These are phyloP conservation scores for Primulina tabacum DNA, from an alignment of 257 asterid species.

Conservation along the genomic window DNA sequence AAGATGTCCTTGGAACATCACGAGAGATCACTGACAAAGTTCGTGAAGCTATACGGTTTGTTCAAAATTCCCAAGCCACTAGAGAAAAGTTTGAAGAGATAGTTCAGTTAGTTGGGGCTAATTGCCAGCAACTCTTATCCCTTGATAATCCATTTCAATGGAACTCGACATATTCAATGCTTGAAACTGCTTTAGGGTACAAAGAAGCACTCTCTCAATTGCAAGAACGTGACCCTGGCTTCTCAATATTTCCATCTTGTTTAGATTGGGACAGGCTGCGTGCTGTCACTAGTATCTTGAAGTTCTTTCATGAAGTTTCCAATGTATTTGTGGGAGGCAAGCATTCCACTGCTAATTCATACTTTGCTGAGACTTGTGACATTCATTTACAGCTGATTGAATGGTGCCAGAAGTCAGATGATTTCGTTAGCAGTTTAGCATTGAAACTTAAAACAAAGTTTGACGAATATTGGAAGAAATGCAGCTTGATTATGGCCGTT, in stretches of 20 bases:
- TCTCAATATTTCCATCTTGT: constrained; percentile 51
- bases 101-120: constrained; percentile 56
- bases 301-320: constrained; percentile 75
- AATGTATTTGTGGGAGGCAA: constrained; percentile 62
- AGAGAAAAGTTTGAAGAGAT: constrained; percentile 77
- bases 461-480: constrained; percentile 94
- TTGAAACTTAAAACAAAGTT: constrained; percentile 72
- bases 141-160: constrained; percentile 63
- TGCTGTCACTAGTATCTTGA: constrained; percentile 62
- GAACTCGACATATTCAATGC: constrained; percentile 83
- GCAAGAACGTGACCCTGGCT: constrained; percentile 67
- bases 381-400: constrained; percentile 78
- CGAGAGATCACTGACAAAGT: constrained; percentile 60
- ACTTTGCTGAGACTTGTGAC: constrained; percentile 82
- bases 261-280: constrained; percentile 77
- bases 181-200: constrained; percentile 71
- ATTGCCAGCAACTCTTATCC: constrained; percentile 45
- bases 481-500: constrained; percentile 96
- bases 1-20: constrained; percentile 66
- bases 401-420: constrained; percentile 93
- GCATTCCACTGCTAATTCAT: constrained; percentile 68
- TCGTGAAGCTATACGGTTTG: constrained; percentile 63
- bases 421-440: constrained; percentile 75
- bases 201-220: constrained; percentile 66
- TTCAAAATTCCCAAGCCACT: constrained; percentile 56